Percentiles rank a stretch among this genome's conserved stretches.
These are phyloP conservation scores for Papiliotrema fonsecae DNA, from an alignment of 1,284 basidiomycete species.

Conservation along the genomic window DNA sequence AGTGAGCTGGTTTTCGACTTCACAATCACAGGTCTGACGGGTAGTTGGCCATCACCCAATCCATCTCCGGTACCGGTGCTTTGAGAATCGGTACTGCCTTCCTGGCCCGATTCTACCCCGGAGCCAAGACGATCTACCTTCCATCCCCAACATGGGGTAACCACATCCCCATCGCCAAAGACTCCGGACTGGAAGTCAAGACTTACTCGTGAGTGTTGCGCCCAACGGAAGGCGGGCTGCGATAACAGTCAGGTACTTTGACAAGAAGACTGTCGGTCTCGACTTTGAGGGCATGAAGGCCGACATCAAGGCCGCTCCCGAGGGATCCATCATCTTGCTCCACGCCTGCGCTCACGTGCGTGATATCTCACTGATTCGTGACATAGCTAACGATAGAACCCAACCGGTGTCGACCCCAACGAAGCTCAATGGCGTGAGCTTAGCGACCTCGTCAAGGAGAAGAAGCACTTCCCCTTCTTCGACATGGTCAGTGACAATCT, in stretches of 20 bases:
- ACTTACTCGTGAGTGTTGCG: conserved; percentile 59
- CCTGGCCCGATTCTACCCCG: conserved; percentile 77
- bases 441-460: conserved; percentile 70
- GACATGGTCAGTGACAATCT: conserved; percentile 57
- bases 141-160: conserved; percentile 97
- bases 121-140: conserved; percentile 84
- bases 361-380: not conserved
- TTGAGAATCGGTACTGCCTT: conserved; percentile 95
- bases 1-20: conserved; percentile 52
- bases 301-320: conserved; percentile 61
- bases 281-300: conserved; percentile 89
- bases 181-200: conserved; percentile 91
- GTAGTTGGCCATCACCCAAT: conserved; percentile 86
- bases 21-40: not conserved
- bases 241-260: conserved; percentile 13
- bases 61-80: conserved; percentile 97
- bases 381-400: conserved; percentile 65
- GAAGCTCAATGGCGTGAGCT: conserved; percentile 89
- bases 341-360: conserved; percentile 53
- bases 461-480: conserved; percentile 58
- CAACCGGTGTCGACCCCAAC: conserved; percentile 95
- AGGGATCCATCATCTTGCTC: conserved; percentile 52
- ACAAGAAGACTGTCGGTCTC: conserved; percentile 68
- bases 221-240: not conserved
- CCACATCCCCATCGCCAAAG: conserved; percentile 77